Evolutionary conservation across 129 eudicot species (phyloP).

Genomic region (Gnaphalium uliginosum): DNA sequence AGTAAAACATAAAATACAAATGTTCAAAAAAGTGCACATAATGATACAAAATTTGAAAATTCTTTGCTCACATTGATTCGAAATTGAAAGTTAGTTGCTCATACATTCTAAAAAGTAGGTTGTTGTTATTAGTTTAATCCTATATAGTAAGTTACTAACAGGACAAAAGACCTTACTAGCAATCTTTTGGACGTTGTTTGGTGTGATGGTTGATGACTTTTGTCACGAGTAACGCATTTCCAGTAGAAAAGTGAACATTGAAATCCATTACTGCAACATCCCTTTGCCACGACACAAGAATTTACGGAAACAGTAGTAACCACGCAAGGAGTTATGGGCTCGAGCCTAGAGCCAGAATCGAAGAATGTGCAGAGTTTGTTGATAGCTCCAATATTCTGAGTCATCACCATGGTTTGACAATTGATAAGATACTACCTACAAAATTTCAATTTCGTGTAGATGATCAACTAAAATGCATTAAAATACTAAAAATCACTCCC

Average conservation of each 20-base stretch:
- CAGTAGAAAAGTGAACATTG: slow-evolving; percentile 35
- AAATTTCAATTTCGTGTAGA: slow-evolving; percentile 29
- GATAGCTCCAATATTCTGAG: slow-evolving; percentile 43
- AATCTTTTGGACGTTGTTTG: slow-evolving; percentile 63
- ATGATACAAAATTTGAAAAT: too few species aligned
- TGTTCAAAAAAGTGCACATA: too few species aligned
- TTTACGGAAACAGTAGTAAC: slow-evolving; percentile 29
- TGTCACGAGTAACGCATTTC: slow-evolving; percentile 42
- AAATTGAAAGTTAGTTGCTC: too few species aligned
- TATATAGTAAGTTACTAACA: neutral
- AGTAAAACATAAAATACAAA: too few species aligned
- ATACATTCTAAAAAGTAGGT: too few species aligned
- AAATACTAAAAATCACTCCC: neutral
- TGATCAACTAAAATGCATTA: slow-evolving; percentile 2
- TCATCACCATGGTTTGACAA: slow-evolving; percentile 66
- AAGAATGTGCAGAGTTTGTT: slow-evolving; percentile 43
- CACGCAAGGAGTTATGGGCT: slow-evolving; percentile 41
- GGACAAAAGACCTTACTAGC: slow-evolving; percentile 49
- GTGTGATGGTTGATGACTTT: slow-evolving; percentile 40
- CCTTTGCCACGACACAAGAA: slow-evolving; percentile 32
- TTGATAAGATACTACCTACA: slow-evolving; percentile 45
- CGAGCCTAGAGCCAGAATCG: slow-evolving; percentile 43
- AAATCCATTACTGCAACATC: slow-evolving; percentile 41
- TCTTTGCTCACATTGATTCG: too few species aligned
- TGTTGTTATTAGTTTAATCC: neutral